Conservation (phyloP, 371 early-diverging fungal species). For the Choanephora cucurbitarum region DNA sequence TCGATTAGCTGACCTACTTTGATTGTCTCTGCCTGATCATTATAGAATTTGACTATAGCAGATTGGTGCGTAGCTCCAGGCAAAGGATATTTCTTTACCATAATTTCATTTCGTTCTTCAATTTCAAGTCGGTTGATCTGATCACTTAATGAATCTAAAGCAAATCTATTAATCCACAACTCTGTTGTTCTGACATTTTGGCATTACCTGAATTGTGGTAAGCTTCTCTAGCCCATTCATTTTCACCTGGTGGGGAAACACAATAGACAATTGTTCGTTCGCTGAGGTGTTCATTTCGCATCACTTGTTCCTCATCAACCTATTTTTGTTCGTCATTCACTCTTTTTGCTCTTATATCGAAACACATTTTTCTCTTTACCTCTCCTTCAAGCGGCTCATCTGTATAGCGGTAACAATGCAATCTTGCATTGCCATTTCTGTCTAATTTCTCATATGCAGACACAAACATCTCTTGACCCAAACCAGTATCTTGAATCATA, state of each 20-base stretch:
- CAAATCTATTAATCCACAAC: too few relatives aligned
- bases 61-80: conserved; percentile 47
- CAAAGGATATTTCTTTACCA: conserved; percentile 53
- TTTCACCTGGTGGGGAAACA: conserved; percentile 66
- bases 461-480: conserved; percentile 63
- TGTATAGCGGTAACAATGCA: conserved; percentile 39
- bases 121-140: conserved; percentile 22
- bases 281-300: conserved; percentile 33
- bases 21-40: conserved; percentile 36
- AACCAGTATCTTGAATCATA: conserved; percentile 71
- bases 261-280: conserved; percentile 57
- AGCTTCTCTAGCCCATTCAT: conserved; percentile 46
- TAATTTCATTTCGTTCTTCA: conserved; percentile 9
- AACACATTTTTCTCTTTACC: too few relatives aligned
- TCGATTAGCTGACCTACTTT: conserved; percentile 62
- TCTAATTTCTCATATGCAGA: conserved; percentile 43
- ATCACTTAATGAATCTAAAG: conserved; percentile 12
- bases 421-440: conserved; percentile 20
- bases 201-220: conserved; percentile 14
- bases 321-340: neutral
- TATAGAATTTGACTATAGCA: conserved; percentile 58
- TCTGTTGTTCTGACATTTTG: too few relatives aligned
- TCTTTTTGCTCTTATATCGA: too few relatives aligned
- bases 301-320: conserved; percentile 7
- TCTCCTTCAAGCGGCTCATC: conserved; percentile 37